These are phyloP conservation scores for Debaryomyces prosopidis DNA, from an alignment of 805 yeast species.

Conservation along the genomic window DNA sequence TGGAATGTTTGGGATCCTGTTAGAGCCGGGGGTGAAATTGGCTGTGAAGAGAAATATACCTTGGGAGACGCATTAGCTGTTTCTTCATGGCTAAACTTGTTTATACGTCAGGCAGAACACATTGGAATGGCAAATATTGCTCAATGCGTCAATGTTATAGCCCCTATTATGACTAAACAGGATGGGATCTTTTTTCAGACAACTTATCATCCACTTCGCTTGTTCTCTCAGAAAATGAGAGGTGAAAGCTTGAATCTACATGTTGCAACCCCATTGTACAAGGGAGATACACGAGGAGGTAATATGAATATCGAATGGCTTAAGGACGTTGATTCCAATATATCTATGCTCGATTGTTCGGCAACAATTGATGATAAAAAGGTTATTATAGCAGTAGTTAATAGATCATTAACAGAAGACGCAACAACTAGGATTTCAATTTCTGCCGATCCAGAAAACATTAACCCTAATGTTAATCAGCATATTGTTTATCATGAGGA, in stretches of 20 bases:
- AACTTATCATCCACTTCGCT: slow-evolving; percentile 24
- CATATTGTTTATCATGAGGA: no score
- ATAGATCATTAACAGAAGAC: slow-evolving; percentile 21
- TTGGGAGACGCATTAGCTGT: slow-evolving; percentile 33
- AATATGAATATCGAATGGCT: slow-evolving; percentile 19
- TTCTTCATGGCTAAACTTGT: slow-evolving; percentile 33
- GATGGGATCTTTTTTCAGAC: slow-evolving; percentile 26
- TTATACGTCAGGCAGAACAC: slow-evolving; percentile 26
- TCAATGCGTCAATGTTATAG: slow-evolving; percentile 34
- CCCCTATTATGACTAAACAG: slow-evolving; percentile 32
- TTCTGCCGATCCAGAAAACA: neutral
- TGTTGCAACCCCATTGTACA: slow-evolving; percentile 24
- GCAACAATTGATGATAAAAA: slow-evolving; percentile 21
- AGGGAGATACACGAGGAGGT: slow-evolving; percentile 22
- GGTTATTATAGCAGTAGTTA: slow-evolving; percentile 28
- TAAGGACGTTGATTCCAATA: slow-evolving; percentile 11
- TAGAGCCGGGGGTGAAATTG: slow-evolving; percentile 27
- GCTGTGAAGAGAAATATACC: slow-evolving; percentile 31
- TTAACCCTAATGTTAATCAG: no score
- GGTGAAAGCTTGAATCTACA: slow-evolving; percentile 29
- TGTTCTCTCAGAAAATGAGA: slow-evolving; percentile 31
- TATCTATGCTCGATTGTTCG: slow-evolving; percentile 25
- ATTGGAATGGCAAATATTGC: slow-evolving; percentile 36
- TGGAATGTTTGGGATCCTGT: slow-evolving; percentile 39
- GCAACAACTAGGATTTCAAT: slow-evolving; percentile 19